These are phyloP conservation scores for Leucocoprinus birnbaumii DNA, from an alignment of 768 basidiomycete species.

Conservation along the genomic window DNA sequence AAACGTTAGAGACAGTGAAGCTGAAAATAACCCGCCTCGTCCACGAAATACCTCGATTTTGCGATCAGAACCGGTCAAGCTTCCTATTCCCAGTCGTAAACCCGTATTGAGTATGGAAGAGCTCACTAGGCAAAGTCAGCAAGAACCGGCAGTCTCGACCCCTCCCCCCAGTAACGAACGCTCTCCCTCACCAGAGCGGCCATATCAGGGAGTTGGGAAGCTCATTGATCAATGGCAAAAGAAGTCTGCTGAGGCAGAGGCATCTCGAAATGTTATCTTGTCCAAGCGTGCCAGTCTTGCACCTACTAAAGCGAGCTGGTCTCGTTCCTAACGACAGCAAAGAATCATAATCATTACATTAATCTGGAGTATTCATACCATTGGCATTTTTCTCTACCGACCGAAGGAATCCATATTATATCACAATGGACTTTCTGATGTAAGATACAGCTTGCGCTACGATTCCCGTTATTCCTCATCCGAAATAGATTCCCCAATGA, in stretches of 20 bases:
- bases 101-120: conserved; percentile 9
- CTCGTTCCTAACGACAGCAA: conserved; percentile 24
- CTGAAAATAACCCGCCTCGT: conserved; percentile 20
- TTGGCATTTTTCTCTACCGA: conserved; percentile 14
- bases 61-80: conserved; percentile 13
- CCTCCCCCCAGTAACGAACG: conserved; percentile 25
- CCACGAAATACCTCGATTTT: conserved; percentile 13
- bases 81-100: conserved; percentile 10
- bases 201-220: conserved; percentile 80
- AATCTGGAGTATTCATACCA: not conserved
- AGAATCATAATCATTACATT: not conserved
- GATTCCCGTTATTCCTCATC: conserved; percentile 3
- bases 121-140: conserved; percentile 20
- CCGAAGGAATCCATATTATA: conserved; percentile 6
- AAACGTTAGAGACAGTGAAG: conserved; percentile 8
- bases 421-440: not conserved
- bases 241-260: conserved; percentile 62
- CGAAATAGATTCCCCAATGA: not conserved
- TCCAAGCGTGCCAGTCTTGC: conserved; percentile 34
- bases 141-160: conserved; percentile 14
- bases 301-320: conserved; percentile 37
- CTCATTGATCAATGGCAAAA: conserved; percentile 89
- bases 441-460: not conserved
- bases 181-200: conserved; percentile 70
- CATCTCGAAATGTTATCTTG: conserved; percentile 25